Conservation (phyloP, 257 asterid genomes). For the Henckelia pumila region DNA sequence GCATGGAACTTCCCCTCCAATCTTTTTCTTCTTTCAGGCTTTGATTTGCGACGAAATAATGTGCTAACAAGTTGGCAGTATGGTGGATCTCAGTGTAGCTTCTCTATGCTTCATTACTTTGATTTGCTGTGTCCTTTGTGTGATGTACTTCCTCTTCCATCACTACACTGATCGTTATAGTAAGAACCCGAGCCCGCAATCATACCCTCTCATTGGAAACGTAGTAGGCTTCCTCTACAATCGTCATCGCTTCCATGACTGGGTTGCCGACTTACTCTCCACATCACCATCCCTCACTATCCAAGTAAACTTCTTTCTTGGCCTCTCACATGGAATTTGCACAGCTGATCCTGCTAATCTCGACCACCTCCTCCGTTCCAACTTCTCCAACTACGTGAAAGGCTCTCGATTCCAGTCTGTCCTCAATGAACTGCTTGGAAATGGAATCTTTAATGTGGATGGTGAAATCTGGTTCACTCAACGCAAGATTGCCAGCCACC, state of each 20-base stretch:
- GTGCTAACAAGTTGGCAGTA: neutral
- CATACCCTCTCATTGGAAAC: constrained; percentile 39
- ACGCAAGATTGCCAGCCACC: constrained; percentile 40
- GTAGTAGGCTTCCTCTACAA: constrained; percentile 34
- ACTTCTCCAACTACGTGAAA: constrained; percentile 38
- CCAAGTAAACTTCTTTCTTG: constrained; percentile 39
- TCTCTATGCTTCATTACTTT: constrained; percentile 6
- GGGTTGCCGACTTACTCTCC: constrained; percentile 37
- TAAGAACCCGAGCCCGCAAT: constrained; percentile 32
- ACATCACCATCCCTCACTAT: constrained; percentile 37
- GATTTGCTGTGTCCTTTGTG: constrained; percentile 11
- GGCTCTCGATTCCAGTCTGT: constrained; percentile 31
- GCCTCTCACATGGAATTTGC: constrained; percentile 37
- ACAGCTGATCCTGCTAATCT: constrained; percentile 38
- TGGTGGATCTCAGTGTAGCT: constrained; percentile 18
- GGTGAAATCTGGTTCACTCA: constrained; percentile 38
- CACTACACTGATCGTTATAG: neutral
- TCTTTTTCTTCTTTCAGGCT: neutral
- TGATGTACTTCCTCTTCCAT: constrained; percentile 13
- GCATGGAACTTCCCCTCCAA: neutral
- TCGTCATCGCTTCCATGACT: constrained; percentile 43
- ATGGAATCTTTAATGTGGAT: constrained; percentile 44
- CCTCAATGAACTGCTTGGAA: constrained; percentile 36
- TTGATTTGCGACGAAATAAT: too few relatives aligned
- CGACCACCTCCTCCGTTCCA: constrained; percentile 32